Conservation (phyloP, 768 basidiomycete genomes). For the Pleurotus platypus region DNA sequence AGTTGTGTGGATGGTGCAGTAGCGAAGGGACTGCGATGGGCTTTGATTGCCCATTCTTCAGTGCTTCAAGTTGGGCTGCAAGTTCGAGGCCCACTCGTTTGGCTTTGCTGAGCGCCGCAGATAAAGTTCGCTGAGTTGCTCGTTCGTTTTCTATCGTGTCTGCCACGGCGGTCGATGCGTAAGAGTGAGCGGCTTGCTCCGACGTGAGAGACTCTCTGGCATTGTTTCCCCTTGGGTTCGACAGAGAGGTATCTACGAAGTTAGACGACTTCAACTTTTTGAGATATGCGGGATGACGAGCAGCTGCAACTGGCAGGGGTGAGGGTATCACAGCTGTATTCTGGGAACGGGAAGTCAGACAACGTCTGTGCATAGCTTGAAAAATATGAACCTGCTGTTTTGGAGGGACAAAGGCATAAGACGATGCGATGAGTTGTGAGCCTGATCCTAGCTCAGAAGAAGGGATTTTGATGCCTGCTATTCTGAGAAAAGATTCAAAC, state of each 20-base stretch:
- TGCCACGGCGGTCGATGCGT: slow-evolving; percentile 15
- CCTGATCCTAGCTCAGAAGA: not conserved
- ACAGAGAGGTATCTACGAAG: not conserved
- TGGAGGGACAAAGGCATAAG: too few relatives aligned
- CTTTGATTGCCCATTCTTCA: not conserved
- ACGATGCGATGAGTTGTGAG: too few relatives aligned
- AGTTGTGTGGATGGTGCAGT: not conserved
- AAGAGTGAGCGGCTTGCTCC: not conserved
- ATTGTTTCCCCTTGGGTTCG: not conserved
- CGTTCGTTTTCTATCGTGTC: slow-evolving; percentile 18
- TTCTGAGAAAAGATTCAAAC: slow-evolving; percentile 23
- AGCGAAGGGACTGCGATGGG: not conserved
- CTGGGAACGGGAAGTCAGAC: not conserved
- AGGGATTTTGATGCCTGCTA: slow-evolving; percentile 21
- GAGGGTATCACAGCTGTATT: slow-evolving; percentile 3
- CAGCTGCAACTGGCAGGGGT: slow-evolving; percentile 42
- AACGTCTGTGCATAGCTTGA: too few relatives aligned
- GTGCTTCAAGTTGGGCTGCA: not conserved
- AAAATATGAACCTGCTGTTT: too few relatives aligned
- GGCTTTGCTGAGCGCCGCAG: slow-evolving; percentile 17
- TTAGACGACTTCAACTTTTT: slow-evolving; percentile 22
- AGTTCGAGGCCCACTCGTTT: slow-evolving; percentile 12
- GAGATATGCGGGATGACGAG: slow-evolving; percentile 38
- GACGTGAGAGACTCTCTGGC: too few relatives aligned
- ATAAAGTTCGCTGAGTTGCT: slow-evolving; percentile 19